Evolutionary conservation across 208 protist genomes (phyloP).

Genomic region (Hexamita inflata): DNA sequence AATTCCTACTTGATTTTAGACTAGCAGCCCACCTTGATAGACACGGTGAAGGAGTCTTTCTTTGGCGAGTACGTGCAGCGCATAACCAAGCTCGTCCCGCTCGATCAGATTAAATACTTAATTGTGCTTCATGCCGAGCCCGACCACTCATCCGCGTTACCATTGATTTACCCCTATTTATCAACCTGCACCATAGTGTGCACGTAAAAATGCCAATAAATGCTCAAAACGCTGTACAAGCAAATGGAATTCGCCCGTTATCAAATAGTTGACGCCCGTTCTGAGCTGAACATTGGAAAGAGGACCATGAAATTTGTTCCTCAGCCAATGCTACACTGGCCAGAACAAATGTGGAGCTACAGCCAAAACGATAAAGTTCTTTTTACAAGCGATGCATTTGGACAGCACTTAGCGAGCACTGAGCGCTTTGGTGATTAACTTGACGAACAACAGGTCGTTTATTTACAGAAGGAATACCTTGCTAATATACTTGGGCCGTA

Average conservation of each 20-base stretch:
- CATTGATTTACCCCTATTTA: neutral
- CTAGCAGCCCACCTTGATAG: neutral
- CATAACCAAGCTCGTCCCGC: neutral
- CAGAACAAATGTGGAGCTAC: neutral
- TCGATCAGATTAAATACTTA: neutral
- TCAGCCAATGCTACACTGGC: neutral
- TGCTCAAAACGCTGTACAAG: neutral
- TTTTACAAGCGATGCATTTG: neutral
- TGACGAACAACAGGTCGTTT: neutral
- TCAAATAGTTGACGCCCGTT: neutral
- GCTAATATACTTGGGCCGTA: neutral
- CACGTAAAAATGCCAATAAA: neutral
- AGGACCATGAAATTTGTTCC: neutral
- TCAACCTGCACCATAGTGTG: neutral
- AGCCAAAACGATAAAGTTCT: neutral
- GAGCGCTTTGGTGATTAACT: neutral
- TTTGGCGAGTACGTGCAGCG: neutral
- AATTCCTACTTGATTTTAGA: neutral
- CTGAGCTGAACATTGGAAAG: neutral
- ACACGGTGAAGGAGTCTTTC: neutral
- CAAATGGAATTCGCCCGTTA: neutral
- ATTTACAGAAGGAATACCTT: neutral
- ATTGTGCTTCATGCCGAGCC: neutral
- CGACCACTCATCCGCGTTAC: neutral
- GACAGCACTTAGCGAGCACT: neutral